phyloP scores from a whole-genome alignment of 345 rosid species.

The Euphorbia peplus region DNA sequence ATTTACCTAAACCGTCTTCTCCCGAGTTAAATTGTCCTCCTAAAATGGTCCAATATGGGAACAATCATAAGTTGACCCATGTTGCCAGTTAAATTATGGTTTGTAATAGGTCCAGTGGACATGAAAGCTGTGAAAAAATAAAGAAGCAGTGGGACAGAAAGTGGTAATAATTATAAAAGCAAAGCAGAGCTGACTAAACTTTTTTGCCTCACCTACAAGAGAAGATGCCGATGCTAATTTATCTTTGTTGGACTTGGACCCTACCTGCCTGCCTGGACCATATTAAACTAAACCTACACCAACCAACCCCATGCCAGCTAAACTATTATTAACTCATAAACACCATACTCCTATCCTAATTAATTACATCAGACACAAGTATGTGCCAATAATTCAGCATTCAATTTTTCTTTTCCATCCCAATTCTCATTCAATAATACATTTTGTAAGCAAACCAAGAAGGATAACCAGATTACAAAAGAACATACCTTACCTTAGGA shows the following conservation, averaged over 20 bases:
- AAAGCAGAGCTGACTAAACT: not conserved
- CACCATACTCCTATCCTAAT: not conserved
- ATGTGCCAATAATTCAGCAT: not conserved
- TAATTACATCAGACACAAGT: no score
- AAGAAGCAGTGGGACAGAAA: not conserved
- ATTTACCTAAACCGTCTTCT: no score
- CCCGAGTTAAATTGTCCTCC: no score
- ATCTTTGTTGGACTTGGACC: conserved; percentile 2
- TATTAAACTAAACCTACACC: conserved; percentile 10
- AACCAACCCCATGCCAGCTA: conserved; percentile 11
- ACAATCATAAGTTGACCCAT: not conserved
- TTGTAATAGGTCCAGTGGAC: not conserved
- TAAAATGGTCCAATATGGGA: not conserved
- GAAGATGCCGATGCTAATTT: not conserved
- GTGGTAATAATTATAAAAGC: not conserved
- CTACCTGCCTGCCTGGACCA: no score
- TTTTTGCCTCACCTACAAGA: conserved; percentile 7
- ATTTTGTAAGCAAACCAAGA: no score
- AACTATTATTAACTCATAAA: not conserved
- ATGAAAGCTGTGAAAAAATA: not conserved
- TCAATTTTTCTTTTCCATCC: not conserved
- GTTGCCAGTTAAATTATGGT: not conserved
- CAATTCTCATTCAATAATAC: conserved; percentile 13
- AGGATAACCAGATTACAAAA: no score
- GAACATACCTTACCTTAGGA: not conserved